Evolutionary conservation across 1,139 yeast genomes (phyloP).

Genomic region (Barnettozyma hawaiiensis): DNA sequence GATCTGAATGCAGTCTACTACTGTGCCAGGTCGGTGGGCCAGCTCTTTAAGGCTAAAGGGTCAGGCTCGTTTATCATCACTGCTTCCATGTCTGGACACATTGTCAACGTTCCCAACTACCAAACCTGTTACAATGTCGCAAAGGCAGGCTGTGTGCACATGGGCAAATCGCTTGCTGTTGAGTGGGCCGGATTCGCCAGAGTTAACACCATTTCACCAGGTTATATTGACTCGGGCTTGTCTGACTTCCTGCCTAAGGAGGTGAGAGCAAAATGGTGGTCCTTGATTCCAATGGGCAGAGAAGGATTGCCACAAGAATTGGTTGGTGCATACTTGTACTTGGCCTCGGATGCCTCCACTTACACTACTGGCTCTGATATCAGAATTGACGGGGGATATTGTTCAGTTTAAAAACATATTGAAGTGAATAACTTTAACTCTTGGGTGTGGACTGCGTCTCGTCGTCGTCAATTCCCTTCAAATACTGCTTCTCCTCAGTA

Average conservation of each 20-base stretch:
- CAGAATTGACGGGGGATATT: conserved; percentile 82
- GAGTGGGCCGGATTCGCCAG: conserved; percentile 93
- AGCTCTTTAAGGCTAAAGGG: conserved; percentile 63
- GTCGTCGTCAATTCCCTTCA: conserved; percentile 35
- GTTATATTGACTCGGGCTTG: conserved; percentile 71
- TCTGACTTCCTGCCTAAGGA: conserved; percentile 53
- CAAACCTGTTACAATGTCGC: conserved; percentile 91
- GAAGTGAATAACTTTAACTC: too few species aligned
- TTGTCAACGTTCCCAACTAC: conserved; percentile 81
- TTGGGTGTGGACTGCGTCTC: too few species aligned
- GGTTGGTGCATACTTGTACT: conserved; percentile 79
- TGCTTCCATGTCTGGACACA: conserved; percentile 88
- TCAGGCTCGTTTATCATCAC: conserved; percentile 76
- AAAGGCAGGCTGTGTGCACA: conserved; percentile 79
- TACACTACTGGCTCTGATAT: conserved; percentile 82
- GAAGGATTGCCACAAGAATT: conserved; percentile 73
- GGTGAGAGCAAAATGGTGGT: conserved; percentile 58
- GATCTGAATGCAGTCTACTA: conserved; percentile 75
- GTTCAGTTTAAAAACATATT: conserved; percentile 22
- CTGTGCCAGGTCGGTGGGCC: conserved; percentile 68
- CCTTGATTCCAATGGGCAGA: conserved; percentile 76
- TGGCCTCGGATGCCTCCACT: conserved; percentile 79
- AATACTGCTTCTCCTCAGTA: conserved; percentile 34
- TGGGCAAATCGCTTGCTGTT: conserved; percentile 77
- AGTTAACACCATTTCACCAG: conserved; percentile 82